A percentile compares a stretch with the other conserved stretches of the same genome.
Conservation (phyloP, 2,329 filamentous ascomycete species). For the Cladophialophora psammophila region DNA sequence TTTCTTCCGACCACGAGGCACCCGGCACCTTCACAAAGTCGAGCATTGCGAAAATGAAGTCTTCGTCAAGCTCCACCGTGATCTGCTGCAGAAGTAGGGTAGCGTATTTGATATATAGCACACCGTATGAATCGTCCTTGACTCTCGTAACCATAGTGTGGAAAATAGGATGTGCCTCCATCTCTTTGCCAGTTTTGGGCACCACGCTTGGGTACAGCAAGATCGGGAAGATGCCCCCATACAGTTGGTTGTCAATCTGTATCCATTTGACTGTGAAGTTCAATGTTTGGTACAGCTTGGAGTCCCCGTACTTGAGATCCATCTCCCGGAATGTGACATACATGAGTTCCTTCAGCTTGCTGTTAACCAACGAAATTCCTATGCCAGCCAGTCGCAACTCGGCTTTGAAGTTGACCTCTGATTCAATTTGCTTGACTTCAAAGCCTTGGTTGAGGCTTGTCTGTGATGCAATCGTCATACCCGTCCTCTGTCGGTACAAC, state of each 20-base stretch:
- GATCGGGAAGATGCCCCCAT: slow-evolving; percentile 97
- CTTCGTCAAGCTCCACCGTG: slow-evolving; percentile 96
- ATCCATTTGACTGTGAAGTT: slow-evolving; percentile 97
- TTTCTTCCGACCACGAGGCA: slow-evolving; percentile 82
- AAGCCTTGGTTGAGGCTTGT: slow-evolving; percentile 73
- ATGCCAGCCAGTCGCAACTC: slow-evolving; percentile 88
- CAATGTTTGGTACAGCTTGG: slow-evolving; percentile 89
- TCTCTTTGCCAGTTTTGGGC: slow-evolving; percentile 94
- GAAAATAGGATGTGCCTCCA: slow-evolving; percentile 93
- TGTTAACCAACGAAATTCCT: slow-evolving; percentile 91
- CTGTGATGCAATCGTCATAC: slow-evolving; percentile 60
- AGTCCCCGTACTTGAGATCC: slow-evolving; percentile 89
- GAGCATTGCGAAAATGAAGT: slow-evolving; percentile 94
- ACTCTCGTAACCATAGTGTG: slow-evolving; percentile 91
- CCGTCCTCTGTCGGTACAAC: slow-evolving; percentile 75
- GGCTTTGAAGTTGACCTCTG: slow-evolving; percentile 85
- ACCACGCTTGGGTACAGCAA: slow-evolving; percentile 97
- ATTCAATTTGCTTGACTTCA: slow-evolving; percentile 92
- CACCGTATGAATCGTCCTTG: slow-evolving; percentile 97
- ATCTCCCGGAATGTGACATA: slow-evolving; percentile 94
- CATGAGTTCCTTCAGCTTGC: slow-evolving; percentile 87
- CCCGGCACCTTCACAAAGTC: slow-evolving; percentile 95
- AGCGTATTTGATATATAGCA: slow-evolving; percentile 98
- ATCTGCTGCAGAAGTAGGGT: slow-evolving; percentile 94
- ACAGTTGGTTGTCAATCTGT: slow-evolving; percentile 97